phyloP scores from a whole-genome alignment of 2,329 filamentous ascomycete genomes.

The Ascocoryne sarcoides region DNA sequence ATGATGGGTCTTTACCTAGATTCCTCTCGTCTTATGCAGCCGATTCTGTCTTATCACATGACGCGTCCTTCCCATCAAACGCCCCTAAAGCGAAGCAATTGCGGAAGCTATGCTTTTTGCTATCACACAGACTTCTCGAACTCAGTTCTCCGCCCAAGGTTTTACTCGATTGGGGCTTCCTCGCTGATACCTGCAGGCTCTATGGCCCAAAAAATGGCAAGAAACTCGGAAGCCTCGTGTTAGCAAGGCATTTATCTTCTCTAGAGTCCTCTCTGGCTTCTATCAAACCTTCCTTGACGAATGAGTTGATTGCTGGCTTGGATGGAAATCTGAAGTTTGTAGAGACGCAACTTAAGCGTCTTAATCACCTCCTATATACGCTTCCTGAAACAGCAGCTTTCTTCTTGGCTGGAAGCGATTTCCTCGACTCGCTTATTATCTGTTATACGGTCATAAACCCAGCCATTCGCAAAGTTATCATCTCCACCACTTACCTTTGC shows the following conservation, averaged over 20 bases:
- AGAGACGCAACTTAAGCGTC: constrained; percentile 44
- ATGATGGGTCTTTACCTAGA: constrained; percentile 47
- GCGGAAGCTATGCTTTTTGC: constrained; percentile 54
- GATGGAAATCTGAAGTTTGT: constrained; percentile 45
- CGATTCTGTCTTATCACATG: constrained; percentile 37
- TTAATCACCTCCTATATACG: constrained; percentile 56
- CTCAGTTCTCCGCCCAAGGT: constrained; percentile 33
- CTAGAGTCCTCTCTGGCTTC: constrained; percentile 48
- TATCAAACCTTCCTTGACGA: constrained; percentile 54
- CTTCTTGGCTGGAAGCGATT: constrained; percentile 79
- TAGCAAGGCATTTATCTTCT: constrained; percentile 38
- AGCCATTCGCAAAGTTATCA: constrained; percentile 55
- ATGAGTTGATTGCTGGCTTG: constrained; percentile 52
- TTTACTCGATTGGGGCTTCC: constrained; percentile 56
- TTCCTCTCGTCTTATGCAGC: constrained; percentile 63
- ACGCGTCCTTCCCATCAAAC: constrained; percentile 3
- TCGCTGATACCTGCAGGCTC: constrained; percentile 57
- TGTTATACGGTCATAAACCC: constrained; percentile 58
- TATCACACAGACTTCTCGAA: constrained; percentile 49
- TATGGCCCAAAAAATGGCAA: constrained; percentile 57
- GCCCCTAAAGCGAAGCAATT: constrained; percentile 38
- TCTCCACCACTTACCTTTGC: constrained; percentile 68
- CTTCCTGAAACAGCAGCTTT: constrained; percentile 49
- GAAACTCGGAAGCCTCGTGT: constrained; percentile 42
- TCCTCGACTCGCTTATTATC: constrained; percentile 64